Base-by-base conservation (phyloP, 2,329 filamentous ascomycete species). In the Phialemoniopsis sp. region DNA sequence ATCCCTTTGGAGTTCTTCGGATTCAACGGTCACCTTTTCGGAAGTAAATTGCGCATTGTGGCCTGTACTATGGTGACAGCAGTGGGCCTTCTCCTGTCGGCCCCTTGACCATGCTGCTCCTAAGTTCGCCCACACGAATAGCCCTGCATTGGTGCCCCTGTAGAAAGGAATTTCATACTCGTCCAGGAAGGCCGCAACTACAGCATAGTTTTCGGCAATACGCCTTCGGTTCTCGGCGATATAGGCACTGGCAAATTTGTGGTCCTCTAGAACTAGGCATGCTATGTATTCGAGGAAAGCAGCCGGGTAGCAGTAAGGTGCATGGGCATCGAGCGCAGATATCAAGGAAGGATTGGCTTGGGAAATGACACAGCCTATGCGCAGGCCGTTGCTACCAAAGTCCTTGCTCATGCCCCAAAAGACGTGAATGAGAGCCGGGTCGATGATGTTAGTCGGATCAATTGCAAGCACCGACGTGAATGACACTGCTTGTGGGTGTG, bases 301-400 rank as follows among this genome's bases (percentile, higher is more conserved):
- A 26, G 21, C 21, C 10, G 21, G 21, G 21, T 26, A 26, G 21
- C 21, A 26, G 10, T 26, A 26, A 26, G 21, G 21, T 6, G 0
- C 64, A 67, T 1, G 70, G 72, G 1, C 63, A 50, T 30, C 66
- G 74, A 21, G 62, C 62, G 45, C 72, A 72, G 7, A 72, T 43
- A 17, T 36, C 43, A 16, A 30, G 29, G 32, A 3, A 16, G 10
- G 13, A 7, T 31, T 16, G 32, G 32, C 29, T 14, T 28, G 17
- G 19, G 16, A 19, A 21, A 29, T 38, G 19, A 13, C 41, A 47
- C 10, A 61, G 1, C 75, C 76, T 4, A 78, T 45, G 1, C 76
- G 67, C 8, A 79, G 55, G 1, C 78, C 78, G 32, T 76, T 78
- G 15, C 72, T 68, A 17, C 73, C 72, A 53, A 80, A 81, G 52